phyloP scores from a whole-genome alignment of 345 rosid genomes.

The Luvunga scandens region DNA sequence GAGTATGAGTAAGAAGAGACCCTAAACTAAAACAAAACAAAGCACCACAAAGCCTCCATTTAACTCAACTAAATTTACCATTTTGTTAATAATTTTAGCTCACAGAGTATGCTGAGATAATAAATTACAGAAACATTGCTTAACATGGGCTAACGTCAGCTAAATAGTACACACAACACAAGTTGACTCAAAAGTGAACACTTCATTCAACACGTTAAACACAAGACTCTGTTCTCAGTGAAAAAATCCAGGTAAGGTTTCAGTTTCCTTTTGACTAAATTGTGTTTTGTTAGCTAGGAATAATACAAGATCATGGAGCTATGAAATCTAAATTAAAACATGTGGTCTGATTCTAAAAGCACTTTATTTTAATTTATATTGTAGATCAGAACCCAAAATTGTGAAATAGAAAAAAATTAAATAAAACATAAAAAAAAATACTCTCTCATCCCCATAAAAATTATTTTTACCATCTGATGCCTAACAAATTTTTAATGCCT shows the following conservation, averaged over 20 bases:
- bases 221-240: not conserved
- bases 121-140: not conserved
- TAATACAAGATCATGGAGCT: not conserved
- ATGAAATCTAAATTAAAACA: no score
- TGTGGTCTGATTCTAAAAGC: no score
- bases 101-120: not conserved
- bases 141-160: constrained; percentile 4
- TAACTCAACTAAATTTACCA: constrained; percentile 24
- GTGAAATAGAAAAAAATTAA: no score
- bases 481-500: no score
- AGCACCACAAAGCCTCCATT: constrained; percentile 1
- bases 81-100: not conserved
- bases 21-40: constrained; percentile 18
- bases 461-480: no score
- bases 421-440: no score
- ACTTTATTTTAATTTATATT: no score
- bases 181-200: constrained; percentile 2
- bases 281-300: not conserved
- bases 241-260: not conserved
- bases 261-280: not conserved
- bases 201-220: not conserved
- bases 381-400: no score
- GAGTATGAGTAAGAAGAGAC: not conserved
- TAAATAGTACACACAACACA: not conserved
- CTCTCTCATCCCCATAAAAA: no score